Base-by-base conservation (phyloP, 257 asterid genomes). In the Primulina eburnea region DNA sequence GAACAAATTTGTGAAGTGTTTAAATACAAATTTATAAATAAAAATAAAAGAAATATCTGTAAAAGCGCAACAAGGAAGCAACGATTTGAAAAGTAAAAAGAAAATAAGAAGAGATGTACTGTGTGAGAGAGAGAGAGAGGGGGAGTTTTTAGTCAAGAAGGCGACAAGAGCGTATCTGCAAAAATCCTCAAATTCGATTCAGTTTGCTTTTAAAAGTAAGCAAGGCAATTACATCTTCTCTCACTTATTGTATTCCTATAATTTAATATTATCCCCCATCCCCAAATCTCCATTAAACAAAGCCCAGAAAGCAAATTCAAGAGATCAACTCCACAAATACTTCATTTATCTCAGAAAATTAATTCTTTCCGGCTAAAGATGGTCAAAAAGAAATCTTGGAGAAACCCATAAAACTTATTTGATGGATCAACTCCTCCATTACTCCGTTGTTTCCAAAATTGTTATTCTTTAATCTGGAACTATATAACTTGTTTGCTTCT, bases 121-220 rank as follows among this genome's bases (percentile, higher is more conserved):
- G 12, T 43, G 6, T 11, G n/a, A 9, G 53, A 43, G 53, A 43
- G 53, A 43, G 53, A 43, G 53, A 38, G 47, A 9, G 47, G 2
- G 4, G 0, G 14, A 3, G 12, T 47, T 10, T 69, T 76, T 73
- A 70, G 73, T 63, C 76, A 76, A 63, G 78, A 72, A 65, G 82
- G 88, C 88, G 90, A 84, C 87, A 82, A 77, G 82, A 79, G 84
- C 86, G 84, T 87, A 85, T 87, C 87, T 82, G 76, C 73, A 74
- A 72, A 87, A 90, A 84, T 86, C 90, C 81, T 83, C 75, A 86
- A 84, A 83, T 88, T 85, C 87, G 88, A 87, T 82, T 82, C 86
- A 81, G 76, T 74, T 71, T 75, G 79, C 82, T 85, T 80, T 80
- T 75, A 76, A 83, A 82, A 86, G 88, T 73, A 71, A 71, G 71